phyloP scores from a whole-genome alignment of 2,329 filamentous ascomycete genomes.

The Calonectria montana region DNA sequence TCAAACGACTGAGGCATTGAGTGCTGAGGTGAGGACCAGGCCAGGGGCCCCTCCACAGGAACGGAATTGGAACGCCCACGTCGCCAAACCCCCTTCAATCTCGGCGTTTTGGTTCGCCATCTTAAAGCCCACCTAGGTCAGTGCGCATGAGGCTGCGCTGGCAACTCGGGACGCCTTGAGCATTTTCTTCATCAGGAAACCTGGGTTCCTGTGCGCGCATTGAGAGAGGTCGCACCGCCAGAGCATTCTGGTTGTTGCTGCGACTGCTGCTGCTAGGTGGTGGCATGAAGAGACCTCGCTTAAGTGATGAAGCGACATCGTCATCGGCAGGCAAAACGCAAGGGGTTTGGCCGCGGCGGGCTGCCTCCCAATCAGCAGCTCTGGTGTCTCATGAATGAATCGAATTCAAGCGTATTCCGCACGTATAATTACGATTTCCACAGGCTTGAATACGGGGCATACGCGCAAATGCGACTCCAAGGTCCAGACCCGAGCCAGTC shows the following conservation, averaged over 20 bases:
- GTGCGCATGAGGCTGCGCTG: not conserved
- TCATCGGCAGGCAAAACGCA: not conserved
- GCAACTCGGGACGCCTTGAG: slow-evolving; percentile 2
- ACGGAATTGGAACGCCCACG: slow-evolving; percentile 19
- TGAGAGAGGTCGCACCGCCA: not conserved
- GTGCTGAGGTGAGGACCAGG: slow-evolving; percentile 19
- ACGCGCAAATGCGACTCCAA: not conserved
- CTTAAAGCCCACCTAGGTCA: slow-evolving; percentile 8
- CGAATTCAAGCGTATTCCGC: slow-evolving; percentile 11
- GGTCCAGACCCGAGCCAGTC: not conserved
- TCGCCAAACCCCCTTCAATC: slow-evolving; percentile 35
- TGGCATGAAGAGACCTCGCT: slow-evolving; percentile 8
- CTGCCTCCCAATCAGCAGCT: slow-evolving; percentile 19
- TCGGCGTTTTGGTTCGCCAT: slow-evolving; percentile 22
- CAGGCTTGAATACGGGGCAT: not conserved
- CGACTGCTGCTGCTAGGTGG: not conserved
- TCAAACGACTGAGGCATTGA: slow-evolving; percentile 14
- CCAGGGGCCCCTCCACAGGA: slow-evolving; percentile 15
- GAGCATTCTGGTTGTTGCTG: not conserved
- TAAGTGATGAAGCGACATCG: not conserved
- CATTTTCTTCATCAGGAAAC: not conserved
- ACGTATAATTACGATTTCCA: slow-evolving; percentile 1
- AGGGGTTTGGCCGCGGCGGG: slow-evolving; percentile 16
- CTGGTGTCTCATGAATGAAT: not conserved
- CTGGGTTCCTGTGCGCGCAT: not conserved